These are phyloP conservation scores for Artemisia annua DNA, from an alignment of 129 eudicot genomes.

Conservation along the genomic window DNA sequence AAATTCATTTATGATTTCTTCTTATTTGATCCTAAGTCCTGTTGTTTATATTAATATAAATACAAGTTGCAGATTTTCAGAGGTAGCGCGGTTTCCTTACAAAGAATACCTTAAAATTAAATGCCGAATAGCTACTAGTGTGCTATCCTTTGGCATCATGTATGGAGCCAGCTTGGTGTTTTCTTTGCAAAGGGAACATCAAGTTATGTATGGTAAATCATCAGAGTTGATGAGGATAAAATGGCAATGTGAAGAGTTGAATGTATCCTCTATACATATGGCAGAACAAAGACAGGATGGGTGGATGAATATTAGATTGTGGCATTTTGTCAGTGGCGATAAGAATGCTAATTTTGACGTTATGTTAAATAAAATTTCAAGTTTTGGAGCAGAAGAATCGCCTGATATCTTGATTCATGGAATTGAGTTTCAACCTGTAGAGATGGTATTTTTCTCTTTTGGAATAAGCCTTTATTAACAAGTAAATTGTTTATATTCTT, in stretches of 20 bases:
- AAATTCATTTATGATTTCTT: too few relatives aligned
- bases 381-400: neutral
- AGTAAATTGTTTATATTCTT: neutral
- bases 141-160: constrained; percentile 18
- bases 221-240: constrained; percentile 8
- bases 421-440: constrained; percentile 17
- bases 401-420: constrained; percentile 15
- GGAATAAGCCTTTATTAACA: neutral
- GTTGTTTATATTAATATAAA: neutral
- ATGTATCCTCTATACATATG: constrained; percentile 19
- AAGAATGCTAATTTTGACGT: constrained; percentile 17
- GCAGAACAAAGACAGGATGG: constrained; percentile 7
- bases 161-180: constrained; percentile 24
- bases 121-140: constrained; percentile 19
- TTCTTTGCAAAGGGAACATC: neutral
- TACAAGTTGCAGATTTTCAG: neutral
- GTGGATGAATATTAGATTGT: neutral
- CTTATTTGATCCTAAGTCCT: neutral
- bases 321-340: constrained; percentile 14
- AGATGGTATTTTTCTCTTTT: neutral
- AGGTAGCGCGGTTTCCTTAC: constrained; percentile 11
- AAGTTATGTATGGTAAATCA: neutral
- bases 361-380: neutral
- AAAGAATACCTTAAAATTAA: neutral
- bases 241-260: constrained; percentile 19